Evolutionary conservation across 129 eudicot genomes (phyloP).

Genomic region (Helichrysum umbraculigerum): DNA sequence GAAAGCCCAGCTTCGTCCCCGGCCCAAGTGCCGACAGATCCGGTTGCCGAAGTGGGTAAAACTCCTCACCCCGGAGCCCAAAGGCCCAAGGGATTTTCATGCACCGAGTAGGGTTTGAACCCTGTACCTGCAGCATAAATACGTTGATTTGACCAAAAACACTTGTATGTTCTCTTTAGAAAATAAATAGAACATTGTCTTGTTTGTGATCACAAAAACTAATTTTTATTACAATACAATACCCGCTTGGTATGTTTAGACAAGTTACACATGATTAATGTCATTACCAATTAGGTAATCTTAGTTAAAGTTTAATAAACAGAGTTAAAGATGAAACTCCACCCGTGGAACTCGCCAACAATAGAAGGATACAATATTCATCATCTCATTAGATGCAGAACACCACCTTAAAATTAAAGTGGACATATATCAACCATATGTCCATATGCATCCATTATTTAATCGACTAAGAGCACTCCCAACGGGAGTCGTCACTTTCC

Average conservation of each 20-base stretch:
- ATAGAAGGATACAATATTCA: not conserved
- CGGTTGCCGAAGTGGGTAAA: no score
- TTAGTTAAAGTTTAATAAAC: not conserved
- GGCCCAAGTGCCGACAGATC: no score
- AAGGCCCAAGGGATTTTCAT: no score
- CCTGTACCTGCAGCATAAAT: no score
- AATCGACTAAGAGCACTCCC: no score
- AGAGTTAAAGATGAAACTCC: not conserved
- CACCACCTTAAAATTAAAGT: not conserved
- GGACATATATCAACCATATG: not conserved
- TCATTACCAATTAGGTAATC: not conserved
- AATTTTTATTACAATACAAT: not conserved
- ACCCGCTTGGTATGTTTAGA: not conserved
- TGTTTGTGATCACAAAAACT: not conserved
- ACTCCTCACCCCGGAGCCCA: no score
- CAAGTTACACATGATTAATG: not conserved
- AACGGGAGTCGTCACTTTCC: no score
- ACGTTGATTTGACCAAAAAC: no score
- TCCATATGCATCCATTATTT: not conserved
- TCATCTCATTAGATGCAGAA: not conserved
- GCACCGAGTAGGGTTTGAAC: no score
- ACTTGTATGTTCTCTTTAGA: no score
- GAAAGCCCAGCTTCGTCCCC: no score
- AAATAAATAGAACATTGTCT: no score
- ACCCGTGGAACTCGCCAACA: not conserved